These are phyloP conservation scores for Saccharomyces eubayanus DNA, from an alignment of 805 yeast genomes.

Conservation along the genomic window DNA sequence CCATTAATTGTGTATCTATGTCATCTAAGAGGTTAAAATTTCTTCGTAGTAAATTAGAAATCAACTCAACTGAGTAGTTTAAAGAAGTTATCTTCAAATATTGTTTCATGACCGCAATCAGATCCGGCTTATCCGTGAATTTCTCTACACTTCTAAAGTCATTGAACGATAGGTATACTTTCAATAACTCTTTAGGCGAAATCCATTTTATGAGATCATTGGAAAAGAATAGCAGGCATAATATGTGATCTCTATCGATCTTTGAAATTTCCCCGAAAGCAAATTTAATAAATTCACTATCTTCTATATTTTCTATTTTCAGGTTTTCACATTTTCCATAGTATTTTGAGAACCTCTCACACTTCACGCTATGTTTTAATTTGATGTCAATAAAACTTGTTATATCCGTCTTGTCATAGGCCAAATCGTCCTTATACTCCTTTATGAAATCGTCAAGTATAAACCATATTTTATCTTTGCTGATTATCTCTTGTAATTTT, in stretches of 20 bases:
- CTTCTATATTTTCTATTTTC: slow-evolving; percentile 1
- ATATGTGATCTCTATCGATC: slow-evolving; percentile 17
- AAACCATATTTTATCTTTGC: slow-evolving; percentile 13
- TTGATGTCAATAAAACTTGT: slow-evolving; percentile 14
- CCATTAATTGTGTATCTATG: slow-evolving; percentile 3
- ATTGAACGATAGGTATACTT: slow-evolving; percentile 14
- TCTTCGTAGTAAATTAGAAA: slow-evolving; percentile 13
- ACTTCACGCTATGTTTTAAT: slow-evolving; percentile 6
- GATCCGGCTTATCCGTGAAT: slow-evolving; percentile 6
- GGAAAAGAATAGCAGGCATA: slow-evolving; percentile 7
- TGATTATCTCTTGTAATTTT: slow-evolving; percentile 15
- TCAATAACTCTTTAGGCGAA: slow-evolving; percentile 8
- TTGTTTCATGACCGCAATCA: slow-evolving; percentile 13
- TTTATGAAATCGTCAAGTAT: slow-evolving; percentile 8
- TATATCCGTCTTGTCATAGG: slow-evolving; percentile 20
- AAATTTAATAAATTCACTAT: background rate
- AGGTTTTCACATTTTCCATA: slow-evolving; percentile 6
- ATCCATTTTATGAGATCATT: background rate
- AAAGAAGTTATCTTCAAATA: slow-evolving; percentile 9
- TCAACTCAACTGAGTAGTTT: slow-evolving; percentile 6
- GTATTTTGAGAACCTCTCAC: background rate
- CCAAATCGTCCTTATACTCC: slow-evolving; percentile 18
- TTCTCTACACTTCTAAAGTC: slow-evolving; percentile 23
- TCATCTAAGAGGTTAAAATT: slow-evolving; percentile 10
- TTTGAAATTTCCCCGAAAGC: slow-evolving; percentile 5